Percentiles rank a stretch among this genome's conserved stretches.
Conservation (phyloP, 2,329 filamentous ascomycete species). For the Penicillium aurantiogriseum region DNA sequence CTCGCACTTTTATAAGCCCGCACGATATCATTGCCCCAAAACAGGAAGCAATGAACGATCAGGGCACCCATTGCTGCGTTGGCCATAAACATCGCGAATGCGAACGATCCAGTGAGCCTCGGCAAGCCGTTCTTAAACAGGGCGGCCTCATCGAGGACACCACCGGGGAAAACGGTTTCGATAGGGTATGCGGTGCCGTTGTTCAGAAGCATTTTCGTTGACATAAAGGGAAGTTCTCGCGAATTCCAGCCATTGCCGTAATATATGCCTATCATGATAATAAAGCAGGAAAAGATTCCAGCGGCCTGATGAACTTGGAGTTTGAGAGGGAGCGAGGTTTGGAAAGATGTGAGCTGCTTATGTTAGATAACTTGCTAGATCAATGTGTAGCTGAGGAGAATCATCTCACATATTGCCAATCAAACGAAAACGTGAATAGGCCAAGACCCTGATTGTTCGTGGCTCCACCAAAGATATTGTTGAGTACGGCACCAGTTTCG, state of each 20-base stretch:
- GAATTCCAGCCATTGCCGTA: constrained; percentile 52
- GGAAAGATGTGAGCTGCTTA: constrained; percentile 53
- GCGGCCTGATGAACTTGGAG: constrained; percentile 50
- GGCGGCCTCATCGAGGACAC: constrained; percentile 29
- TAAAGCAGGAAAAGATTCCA: constrained; percentile 52
- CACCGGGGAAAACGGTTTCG: constrained; percentile 41
- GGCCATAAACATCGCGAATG: constrained; percentile 56
- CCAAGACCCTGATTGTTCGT: constrained; percentile 55
- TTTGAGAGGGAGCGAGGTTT: constrained; percentile 54
- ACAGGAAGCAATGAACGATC: constrained; percentile 52
- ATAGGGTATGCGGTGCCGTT: constrained; percentile 46
- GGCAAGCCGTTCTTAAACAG: constrained; percentile 49
- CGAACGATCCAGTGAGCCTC: constrained; percentile 51
- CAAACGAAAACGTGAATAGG: constrained; percentile 51
- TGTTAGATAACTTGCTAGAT: not conserved
- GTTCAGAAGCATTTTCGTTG: constrained; percentile 45
- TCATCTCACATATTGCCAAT: constrained; percentile 50
- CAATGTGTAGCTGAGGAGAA: not conserved
- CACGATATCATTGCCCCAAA: constrained; percentile 56
- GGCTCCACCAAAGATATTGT: constrained; percentile 53
- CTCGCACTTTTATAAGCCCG: constrained; percentile 50
- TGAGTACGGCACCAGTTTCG: constrained; percentile 45
- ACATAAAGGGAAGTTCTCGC: constrained; percentile 56
- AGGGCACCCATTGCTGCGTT: constrained; percentile 60
- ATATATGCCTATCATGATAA: constrained; percentile 54